Base-by-base conservation (phyloP, 2,329 filamentous ascomycete species). In the Emericellopsis atlantica region DNA sequence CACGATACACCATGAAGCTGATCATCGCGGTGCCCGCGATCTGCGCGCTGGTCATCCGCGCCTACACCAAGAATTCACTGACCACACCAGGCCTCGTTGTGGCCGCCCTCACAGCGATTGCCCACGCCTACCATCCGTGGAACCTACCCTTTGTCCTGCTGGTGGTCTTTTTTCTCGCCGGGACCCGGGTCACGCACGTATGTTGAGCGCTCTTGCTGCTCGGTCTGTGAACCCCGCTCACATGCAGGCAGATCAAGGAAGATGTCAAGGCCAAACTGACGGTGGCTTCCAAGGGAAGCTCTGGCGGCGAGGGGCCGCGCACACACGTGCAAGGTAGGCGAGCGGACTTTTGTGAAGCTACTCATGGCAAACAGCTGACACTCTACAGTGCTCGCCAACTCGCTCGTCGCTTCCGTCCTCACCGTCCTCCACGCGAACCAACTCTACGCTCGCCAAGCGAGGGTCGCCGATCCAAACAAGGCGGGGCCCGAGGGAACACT, bases 91-190 rank as follows among this genome's bases (percentile, higher is more conserved):
- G 89, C 45, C 76, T 95, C 50, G 50, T 81, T 32, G 74, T 76
- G 11, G 90, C 90, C 4, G 67, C 70, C 5, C 52, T 82, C 35
- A 94, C 89, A 4, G 89, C 87, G 4, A 59, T 74, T 36, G 76
- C 83, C 10, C 92, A 98, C 59, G 87, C 88, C 14, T 64, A 89
- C n/a, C 89, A 96, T 60, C 90, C 90, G 4, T 95, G 87, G 81
- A 85, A 84, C 45, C 67, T 89, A n/a, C 89, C 87, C n/a, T 93
- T 95, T 62, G 74, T 74, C 23, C 70, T 95, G 10, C 70, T 96
- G 2, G 74, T 75, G 39, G 74, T 88, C 31, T 96, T 96, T 66
- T 96, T 95, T 61, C 65, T 94, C 4, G 78, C 83, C 5, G 92
- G 88, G 2, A 94, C 84, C 1, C 69, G 79, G 40, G 88, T 81